Evolutionary conservation across 495 filamentous ascomycete species (phyloP).

Genomic region (Lasiosphaeria ovina): DNA sequence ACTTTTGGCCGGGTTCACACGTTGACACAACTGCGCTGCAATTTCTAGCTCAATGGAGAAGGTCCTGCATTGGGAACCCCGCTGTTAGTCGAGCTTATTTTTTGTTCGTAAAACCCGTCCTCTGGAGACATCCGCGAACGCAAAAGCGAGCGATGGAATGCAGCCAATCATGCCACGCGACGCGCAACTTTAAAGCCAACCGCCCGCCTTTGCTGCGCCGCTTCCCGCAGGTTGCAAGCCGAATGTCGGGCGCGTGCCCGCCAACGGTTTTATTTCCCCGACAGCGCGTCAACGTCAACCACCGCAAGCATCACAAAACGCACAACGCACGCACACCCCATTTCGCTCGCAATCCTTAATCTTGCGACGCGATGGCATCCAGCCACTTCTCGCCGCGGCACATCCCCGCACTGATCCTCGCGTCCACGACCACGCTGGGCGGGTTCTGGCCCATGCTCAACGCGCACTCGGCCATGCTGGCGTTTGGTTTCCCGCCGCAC

Average conservation of each 20-base stretch:
- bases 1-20: no score
- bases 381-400: conserved; percentile 3
- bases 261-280: not conserved
- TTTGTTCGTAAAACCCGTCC: not conserved
- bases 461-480: conserved; percentile 4
- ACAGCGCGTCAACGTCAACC: not conserved
- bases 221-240: not conserved
- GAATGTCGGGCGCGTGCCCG: not conserved
- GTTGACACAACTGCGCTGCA: no score
- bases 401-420: conserved; percentile 13
- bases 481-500: conserved; percentile 8
- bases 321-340: not conserved
- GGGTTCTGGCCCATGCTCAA: conserved; percentile 13
- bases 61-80: no score
- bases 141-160: no score
- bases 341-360: not conserved
- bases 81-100: not conserved
- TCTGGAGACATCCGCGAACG: no score
- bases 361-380: not conserved
- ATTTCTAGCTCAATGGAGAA: no score
- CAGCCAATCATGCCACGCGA: no score
- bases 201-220: not conserved
- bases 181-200: not conserved
- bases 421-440: conserved; percentile 1
- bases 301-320: not conserved